Conservation (phyloP, 306 rosid genomes). For the Crataegus laevigata region DNA sequence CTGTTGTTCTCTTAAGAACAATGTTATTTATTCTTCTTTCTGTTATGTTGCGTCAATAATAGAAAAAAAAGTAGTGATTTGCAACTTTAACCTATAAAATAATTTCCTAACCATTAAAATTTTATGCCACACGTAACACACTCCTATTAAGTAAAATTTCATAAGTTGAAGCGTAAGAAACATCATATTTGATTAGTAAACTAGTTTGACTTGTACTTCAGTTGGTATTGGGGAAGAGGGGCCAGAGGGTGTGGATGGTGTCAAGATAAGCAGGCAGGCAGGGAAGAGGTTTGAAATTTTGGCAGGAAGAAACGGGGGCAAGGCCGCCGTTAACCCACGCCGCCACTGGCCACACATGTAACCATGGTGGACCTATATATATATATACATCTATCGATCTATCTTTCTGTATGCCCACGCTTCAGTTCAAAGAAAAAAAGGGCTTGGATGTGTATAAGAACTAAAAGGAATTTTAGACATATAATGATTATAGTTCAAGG, state of each 20-base stretch:
- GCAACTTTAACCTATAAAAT: neutral
- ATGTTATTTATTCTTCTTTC: too few species aligned
- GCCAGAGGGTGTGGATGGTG: neutral
- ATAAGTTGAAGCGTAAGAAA: neutral
- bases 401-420: neutral
- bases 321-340: neutral
- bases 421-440: neutral
- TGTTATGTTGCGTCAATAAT: neutral
- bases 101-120: neutral
- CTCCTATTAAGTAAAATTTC: neutral
- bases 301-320: conserved; percentile 7
- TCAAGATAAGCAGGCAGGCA: neutral
- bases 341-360: conserved; percentile 2
- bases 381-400: too few species aligned
- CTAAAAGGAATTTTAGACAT: neutral
- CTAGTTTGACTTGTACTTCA: neutral
- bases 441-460: neutral
- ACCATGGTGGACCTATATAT: neutral
- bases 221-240: neutral
- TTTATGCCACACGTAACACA: neutral
- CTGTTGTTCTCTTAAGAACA: neutral
- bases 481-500: too few species aligned
- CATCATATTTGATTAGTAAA: neutral
- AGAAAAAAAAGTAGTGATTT: neutral
- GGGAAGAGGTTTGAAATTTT: neutral